These are phyloP conservation scores for Ophiosphaerella korrae DNA, from an alignment of 2,329 filamentous ascomycete species.

Conservation along the genomic window DNA sequence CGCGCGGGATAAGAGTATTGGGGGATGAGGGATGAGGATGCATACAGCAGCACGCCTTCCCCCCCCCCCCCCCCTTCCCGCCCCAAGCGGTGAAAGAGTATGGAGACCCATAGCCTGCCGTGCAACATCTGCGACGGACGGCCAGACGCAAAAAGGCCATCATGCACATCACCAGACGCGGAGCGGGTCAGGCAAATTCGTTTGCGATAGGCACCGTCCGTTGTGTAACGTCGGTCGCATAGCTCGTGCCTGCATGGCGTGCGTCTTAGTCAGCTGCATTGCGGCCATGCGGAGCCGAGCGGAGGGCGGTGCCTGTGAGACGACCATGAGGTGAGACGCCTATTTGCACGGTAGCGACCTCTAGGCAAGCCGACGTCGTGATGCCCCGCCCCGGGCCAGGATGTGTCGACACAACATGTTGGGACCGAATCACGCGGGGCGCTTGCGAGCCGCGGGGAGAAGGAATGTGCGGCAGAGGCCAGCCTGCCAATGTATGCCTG, in stretches of 20 bases:
- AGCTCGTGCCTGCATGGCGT: not conserved
- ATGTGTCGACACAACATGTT: conserved; percentile 6
- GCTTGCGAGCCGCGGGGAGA: conserved; percentile 16
- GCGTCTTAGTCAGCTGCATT: conserved; percentile 3
- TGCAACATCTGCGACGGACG: no score
- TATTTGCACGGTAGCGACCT: not conserved
- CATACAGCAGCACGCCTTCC: no score
- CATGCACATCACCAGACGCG: no score
- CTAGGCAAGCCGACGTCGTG: conserved; percentile 1
- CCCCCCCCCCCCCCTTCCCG: no score
- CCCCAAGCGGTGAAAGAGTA: conserved; percentile 12
- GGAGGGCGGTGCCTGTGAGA: conserved; percentile 12
- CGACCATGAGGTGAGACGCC: conserved; percentile 14
- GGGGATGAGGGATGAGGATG: not conserved
- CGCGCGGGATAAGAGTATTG: no score
- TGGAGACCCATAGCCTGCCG: no score
- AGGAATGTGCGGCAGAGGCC: conserved; percentile 5
- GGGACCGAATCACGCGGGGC: conserved; percentile 22
- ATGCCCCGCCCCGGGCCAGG: conserved; percentile 10
- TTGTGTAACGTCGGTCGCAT: no score
- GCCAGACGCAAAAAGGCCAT: conserved; percentile 1
- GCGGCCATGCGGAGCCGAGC: not conserved
- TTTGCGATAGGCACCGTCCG: no score
- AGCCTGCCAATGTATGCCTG: no score
- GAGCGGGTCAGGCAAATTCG: no score